Conservation (phyloP, 176 grass and related monocot species). For the Saccharum officinarum region DNA sequence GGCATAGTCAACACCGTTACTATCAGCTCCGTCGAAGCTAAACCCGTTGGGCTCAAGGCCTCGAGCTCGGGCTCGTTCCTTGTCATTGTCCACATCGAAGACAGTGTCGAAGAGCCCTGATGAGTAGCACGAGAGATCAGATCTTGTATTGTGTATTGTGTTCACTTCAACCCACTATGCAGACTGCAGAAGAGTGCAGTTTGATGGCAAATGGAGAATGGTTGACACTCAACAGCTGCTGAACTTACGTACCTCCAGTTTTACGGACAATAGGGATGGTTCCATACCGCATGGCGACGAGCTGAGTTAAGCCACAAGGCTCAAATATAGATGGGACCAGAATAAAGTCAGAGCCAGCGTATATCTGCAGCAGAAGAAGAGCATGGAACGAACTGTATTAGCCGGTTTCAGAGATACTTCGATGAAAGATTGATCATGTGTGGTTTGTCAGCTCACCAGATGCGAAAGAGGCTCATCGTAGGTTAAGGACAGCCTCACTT, state of each 20-base stretch:
- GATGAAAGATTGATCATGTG: background rate
- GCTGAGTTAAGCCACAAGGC: constrained; percentile 88
- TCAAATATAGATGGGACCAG: constrained; percentile 92
- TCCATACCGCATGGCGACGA: constrained; percentile 88
- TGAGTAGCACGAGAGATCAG: background rate
- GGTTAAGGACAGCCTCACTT: constrained; percentile 62
- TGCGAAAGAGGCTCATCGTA: constrained; percentile 92
- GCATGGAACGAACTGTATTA: background rate
- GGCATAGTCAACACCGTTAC: constrained; percentile 52
- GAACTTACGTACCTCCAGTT: constrained; percentile 71
- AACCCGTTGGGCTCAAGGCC: constrained; percentile 89
- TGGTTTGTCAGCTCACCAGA: constrained; percentile 48
- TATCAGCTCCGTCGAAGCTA: constrained; percentile 75
- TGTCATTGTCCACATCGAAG: constrained; percentile 79
- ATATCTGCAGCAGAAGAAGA: constrained; percentile 55
- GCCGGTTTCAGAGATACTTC: background rate
- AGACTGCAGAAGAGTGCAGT: background rate
- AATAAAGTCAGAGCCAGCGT: constrained; percentile 87
- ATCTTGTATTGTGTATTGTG: background rate
- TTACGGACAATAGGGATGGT: constrained; percentile 82
- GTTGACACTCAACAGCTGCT: background rate
- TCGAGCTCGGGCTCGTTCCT: constrained; percentile 54
- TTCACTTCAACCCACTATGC: background rate
- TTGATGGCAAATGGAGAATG: background rate
- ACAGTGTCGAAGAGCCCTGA: constrained; percentile 87